Conservation (phyloP, 176 grass and related monocot species). For the Elymus sibiricus region DNA sequence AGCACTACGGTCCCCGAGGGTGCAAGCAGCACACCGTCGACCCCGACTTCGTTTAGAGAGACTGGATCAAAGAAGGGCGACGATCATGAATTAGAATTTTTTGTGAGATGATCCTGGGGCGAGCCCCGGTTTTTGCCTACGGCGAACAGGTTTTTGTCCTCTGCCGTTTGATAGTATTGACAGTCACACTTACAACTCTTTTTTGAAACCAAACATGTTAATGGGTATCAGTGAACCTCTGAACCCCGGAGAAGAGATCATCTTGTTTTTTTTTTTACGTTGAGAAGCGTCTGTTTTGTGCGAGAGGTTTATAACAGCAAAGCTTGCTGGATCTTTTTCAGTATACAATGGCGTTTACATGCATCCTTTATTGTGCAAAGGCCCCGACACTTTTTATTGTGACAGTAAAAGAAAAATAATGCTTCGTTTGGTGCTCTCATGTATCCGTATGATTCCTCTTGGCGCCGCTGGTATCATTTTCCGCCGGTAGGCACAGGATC, state of each 20-base stretch:
- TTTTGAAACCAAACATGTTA: neutral
- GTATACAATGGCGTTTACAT: neutral
- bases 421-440: neutral
- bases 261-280: neutral
- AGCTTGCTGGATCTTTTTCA: neutral
- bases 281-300: neutral
- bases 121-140: neutral
- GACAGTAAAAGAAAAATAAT: neutral
- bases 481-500: slow-evolving; percentile 20
- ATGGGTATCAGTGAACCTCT: neutral
- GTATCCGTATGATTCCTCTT: neutral
- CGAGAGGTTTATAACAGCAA: neutral
- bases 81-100: neutral
- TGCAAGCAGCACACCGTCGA: slow-evolving; percentile 58
- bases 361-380: neutral
- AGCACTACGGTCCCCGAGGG: slow-evolving; percentile 33
- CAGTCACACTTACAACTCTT: neutral
- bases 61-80: neutral
- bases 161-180: neutral
- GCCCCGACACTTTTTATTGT: neutral
- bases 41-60: neutral
- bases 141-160: neutral
- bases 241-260: neutral
- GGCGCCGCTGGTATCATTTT: neutral
- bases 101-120: neutral